Evolutionary conservation across 495 filamentous ascomycete genomes (phyloP).

Genomic region (Barbatosphaeria neglecta): DNA sequence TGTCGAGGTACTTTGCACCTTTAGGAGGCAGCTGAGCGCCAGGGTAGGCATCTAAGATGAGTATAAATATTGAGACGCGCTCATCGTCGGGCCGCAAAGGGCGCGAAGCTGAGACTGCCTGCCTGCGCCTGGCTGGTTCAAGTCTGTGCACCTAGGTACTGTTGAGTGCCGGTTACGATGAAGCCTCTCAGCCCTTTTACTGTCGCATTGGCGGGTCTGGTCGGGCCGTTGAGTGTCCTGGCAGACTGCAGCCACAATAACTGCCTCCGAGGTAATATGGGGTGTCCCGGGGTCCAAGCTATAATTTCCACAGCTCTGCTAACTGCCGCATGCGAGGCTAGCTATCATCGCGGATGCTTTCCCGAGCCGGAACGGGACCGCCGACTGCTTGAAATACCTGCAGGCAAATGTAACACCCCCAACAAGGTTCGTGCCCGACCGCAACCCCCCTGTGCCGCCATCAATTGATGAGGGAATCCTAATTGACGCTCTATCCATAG

Average conservation of each 20-base stretch:
- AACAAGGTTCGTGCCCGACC: background rate
- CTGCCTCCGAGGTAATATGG: background rate
- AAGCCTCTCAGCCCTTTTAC: background rate
- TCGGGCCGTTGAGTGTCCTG: background rate
- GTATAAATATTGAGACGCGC: too few relatives aligned
- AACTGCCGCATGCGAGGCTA: background rate
- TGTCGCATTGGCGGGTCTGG: background rate
- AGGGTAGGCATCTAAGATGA: too few relatives aligned
- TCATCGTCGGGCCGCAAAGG: too few relatives aligned
- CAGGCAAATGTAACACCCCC: background rate
- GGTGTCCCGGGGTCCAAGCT: background rate
- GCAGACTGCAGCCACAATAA: background rate
- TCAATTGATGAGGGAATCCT: background rate
- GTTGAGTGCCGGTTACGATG: background rate
- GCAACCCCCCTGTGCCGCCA: too few relatives aligned
- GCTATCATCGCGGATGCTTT: background rate
- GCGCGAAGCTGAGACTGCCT: too few relatives aligned
- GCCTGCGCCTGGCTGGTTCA: too few relatives aligned
- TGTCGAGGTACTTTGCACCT: too few relatives aligned
- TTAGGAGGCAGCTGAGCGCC: too few relatives aligned
- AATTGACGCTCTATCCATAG: background rate
- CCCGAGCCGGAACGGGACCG: background rate
- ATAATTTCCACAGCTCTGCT: background rate
- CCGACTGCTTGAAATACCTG: background rate
- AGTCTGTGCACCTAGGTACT: too few relatives aligned